Conservation (phyloP, 2,329 filamentous ascomycete genomes). For the Fusarium mangiferae region DNA sequence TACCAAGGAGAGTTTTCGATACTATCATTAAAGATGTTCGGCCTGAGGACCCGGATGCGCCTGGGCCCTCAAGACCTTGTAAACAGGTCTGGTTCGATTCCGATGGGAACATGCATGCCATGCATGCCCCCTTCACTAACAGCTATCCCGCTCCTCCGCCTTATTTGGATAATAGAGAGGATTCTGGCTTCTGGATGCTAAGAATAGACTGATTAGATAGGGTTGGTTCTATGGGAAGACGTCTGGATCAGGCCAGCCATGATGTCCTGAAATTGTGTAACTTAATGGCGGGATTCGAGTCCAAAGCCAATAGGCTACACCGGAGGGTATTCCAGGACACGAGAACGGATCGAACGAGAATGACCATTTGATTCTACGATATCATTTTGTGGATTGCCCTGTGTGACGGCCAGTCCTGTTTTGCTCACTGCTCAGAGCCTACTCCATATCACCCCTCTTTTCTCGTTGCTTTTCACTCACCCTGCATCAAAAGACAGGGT, state of each 20-base stretch:
- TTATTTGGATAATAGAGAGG: not conserved
- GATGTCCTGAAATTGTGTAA: not conserved
- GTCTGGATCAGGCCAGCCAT: no score
- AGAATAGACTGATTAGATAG: not conserved
- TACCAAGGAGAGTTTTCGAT: not conserved
- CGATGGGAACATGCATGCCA: not conserved
- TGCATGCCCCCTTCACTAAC: not conserved
- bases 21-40: not conserved
- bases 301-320: fast-evolving
- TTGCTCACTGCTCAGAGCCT: not conserved
- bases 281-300: not conserved
- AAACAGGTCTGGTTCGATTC: not conserved
- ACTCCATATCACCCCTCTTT: not conserved
- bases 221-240: not conserved
- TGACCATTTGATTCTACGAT: not conserved
- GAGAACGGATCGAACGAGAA: not conserved
- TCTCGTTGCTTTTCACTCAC: not conserved
- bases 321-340: not conserved
- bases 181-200: not conserved
- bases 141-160: not conserved
- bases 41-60: no score
- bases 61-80: not conserved
- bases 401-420: not conserved
- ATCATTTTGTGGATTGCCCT: not conserved
- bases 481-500: not conserved